A percentile compares a stretch with the other conserved stretches of the same genome.
Conservation (phyloP, 208 protist genomes). For the Angomonas deanei region DNA sequence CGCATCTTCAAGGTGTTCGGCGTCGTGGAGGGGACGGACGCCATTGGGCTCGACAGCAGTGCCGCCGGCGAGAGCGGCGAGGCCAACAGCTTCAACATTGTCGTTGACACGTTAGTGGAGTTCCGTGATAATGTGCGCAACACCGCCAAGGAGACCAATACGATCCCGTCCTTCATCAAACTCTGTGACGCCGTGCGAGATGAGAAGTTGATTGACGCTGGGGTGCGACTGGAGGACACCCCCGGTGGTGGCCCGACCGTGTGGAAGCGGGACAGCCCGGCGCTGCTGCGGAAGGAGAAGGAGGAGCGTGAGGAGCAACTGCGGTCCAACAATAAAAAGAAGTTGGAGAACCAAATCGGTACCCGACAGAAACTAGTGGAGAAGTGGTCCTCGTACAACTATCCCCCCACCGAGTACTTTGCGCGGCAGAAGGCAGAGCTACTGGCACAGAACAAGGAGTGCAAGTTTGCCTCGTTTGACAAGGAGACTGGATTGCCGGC, state of each 20-base stretch:
- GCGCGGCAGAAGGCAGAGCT: conserved; percentile 18
- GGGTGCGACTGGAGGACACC: conserved; percentile 80
- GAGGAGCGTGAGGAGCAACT: conserved; percentile 33
- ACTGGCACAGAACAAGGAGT: conserved; percentile 6
- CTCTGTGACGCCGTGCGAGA: conserved; percentile 78
- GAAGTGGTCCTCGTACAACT: conserved; percentile 59
- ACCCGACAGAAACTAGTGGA: conserved; percentile 56
- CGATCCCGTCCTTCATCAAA: conserved; percentile 26
- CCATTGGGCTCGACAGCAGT: conserved; percentile 42
- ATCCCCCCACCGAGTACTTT: conserved; percentile 39
- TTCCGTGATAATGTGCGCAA: conserved; percentile 72
- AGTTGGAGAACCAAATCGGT: conserved; percentile 54
- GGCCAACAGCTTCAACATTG: conserved; percentile 23
- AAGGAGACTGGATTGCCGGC: conserved; percentile 46
- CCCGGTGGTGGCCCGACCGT: conserved; percentile 46
- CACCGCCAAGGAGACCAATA: conserved; percentile 6
- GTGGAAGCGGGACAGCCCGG: conserved; percentile 77
- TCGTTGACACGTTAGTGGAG: conserved; percentile 60
- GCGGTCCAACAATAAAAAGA: conserved; percentile 30
- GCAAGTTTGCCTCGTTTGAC: conserved; percentile 50
- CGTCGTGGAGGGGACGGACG: conserved; percentile 73
- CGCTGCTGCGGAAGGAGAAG: conserved; percentile 44
- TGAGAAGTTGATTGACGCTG: conserved; percentile 67
- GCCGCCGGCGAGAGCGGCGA: conserved; percentile 1
- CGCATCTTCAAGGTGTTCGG: conserved; percentile 92